Percentiles rank a stretch among this genome's conserved stretches.
phyloP scores from a whole-genome alignment of 164 flowering plant species.

The Brasenia schreberi region DNA sequence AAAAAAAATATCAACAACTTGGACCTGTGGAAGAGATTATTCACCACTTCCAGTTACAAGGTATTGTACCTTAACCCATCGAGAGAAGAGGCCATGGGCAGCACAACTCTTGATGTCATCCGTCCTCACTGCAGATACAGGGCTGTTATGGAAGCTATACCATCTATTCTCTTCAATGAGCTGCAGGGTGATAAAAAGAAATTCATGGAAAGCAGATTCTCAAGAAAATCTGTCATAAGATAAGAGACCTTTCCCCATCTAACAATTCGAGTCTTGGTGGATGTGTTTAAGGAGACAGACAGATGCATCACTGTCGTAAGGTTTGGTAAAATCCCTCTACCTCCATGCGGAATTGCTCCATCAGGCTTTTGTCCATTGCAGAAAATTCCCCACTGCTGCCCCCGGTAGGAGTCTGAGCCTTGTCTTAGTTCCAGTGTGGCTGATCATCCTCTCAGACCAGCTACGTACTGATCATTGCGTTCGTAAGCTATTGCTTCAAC shows the following conservation, averaged over 20 bases:
- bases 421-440: too few species aligned
- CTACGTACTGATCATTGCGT: too few species aligned
- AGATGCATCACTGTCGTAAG: slow-evolving; percentile 30
- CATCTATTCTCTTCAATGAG: slow-evolving; percentile 63
- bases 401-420: too few species aligned
- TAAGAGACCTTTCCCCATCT: slow-evolving; percentile 35
- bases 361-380: too few species aligned
- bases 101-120: slow-evolving; percentile 67
- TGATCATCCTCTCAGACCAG: too few species aligned
- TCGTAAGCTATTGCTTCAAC: too few species aligned
- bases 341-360: too few species aligned
- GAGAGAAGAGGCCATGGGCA: slow-evolving; percentile 76
- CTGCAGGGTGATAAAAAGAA: slow-evolving; percentile 24
- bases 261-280: slow-evolving; percentile 34
- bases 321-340: slow-evolving; percentile 25
- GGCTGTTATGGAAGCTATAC: slow-evolving; percentile 88
- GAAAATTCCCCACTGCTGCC: too few species aligned
- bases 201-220: slow-evolving; percentile 32
- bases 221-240: slow-evolving; percentile 62
- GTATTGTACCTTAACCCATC: slow-evolving; percentile 31
- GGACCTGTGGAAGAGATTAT: slow-evolving; percentile 2
- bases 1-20: too few species aligned
- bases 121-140: slow-evolving; percentile 53
- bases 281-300: slow-evolving; percentile 18
- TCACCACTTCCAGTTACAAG: neutral